Conservation (phyloP, 805 yeast species). For the Saccharomycopsis microspora region DNA sequence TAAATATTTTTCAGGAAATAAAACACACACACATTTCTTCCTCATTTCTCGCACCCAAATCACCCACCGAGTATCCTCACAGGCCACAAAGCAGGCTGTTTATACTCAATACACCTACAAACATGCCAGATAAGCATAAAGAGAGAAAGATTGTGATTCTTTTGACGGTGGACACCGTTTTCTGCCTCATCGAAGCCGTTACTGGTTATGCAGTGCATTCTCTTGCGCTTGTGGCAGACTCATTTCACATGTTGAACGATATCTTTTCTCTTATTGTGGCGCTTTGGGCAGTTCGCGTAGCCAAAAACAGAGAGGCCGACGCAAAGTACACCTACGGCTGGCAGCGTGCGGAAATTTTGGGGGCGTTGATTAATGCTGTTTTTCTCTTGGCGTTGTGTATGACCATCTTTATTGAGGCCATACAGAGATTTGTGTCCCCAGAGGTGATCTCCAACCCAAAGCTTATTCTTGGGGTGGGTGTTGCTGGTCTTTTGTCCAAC, state of each 20-base stretch:
- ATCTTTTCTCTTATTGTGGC: constrained; percentile 84
- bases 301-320: constrained; percentile 71
- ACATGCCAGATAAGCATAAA: constrained; percentile 24
- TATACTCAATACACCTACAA: not conserved
- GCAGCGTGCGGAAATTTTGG: constrained; percentile 95
- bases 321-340: constrained; percentile 92
- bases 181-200: constrained; percentile 76
- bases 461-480: constrained; percentile 72
- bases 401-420: constrained; percentile 84
- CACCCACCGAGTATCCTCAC: too few species aligned
- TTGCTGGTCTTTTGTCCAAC: constrained; percentile 74
- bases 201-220: constrained; percentile 91
- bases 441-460: constrained; percentile 73
- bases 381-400: constrained; percentile 86
- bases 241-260: constrained; percentile 96
- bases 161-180: constrained; percentile 63
- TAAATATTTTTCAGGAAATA: too few species aligned
- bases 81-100: too few species aligned
- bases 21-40: too few species aligned
- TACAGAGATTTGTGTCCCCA: constrained; percentile 79
- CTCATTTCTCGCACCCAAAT: too few species aligned
- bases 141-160: constrained; percentile 65
- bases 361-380: constrained; percentile 90
- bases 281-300: constrained; percentile 90
- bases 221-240: constrained; percentile 87